Evolutionary conservation across 495 filamentous ascomycete genomes (phyloP).

Genomic region (Penicillium cinerascens): DNA sequence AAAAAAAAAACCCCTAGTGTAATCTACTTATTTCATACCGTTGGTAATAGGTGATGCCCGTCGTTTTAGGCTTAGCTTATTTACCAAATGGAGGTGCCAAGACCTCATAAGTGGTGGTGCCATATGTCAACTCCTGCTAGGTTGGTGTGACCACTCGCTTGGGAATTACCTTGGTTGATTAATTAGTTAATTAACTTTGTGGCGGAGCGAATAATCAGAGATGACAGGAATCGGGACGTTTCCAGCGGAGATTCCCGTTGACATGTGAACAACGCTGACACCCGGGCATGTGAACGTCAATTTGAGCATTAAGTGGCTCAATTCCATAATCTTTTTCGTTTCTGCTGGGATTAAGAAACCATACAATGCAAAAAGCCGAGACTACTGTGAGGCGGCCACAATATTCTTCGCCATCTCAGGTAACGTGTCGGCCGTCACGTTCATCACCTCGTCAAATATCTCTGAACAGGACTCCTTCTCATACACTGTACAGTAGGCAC

Average conservation of each 20-base stretch:
- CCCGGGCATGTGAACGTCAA: neutral
- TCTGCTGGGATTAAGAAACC: neutral
- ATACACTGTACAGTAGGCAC: conserved; percentile 33
- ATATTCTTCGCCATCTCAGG: conserved; percentile 29
- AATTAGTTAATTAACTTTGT: neutral
- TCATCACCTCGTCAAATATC: conserved; percentile 27
- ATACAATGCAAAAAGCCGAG: neutral
- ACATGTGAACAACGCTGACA: neutral
- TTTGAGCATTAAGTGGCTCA: neutral
- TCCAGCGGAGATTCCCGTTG: neutral
- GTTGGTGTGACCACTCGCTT: no score
- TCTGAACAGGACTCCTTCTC: conserved; percentile 32
- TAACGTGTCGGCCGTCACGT: conserved; percentile 28
- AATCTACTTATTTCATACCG: no score
- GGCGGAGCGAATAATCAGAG: neutral
- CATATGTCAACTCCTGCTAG: no score
- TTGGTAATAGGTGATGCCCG: no score
- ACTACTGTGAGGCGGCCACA: conserved; percentile 14
- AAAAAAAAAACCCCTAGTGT: no score
- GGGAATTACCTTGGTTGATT: no score
- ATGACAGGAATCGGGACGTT: no score
- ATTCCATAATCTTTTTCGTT: neutral
- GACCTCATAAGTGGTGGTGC: no score
- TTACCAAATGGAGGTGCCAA: no score
- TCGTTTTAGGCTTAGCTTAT: no score